Percentiles rank a stretch among this genome's conserved stretches.
Evolutionary conservation across 2,329 filamentous ascomycete species (phyloP).

Genomic region (Dactylellina drechsleri): DNA sequence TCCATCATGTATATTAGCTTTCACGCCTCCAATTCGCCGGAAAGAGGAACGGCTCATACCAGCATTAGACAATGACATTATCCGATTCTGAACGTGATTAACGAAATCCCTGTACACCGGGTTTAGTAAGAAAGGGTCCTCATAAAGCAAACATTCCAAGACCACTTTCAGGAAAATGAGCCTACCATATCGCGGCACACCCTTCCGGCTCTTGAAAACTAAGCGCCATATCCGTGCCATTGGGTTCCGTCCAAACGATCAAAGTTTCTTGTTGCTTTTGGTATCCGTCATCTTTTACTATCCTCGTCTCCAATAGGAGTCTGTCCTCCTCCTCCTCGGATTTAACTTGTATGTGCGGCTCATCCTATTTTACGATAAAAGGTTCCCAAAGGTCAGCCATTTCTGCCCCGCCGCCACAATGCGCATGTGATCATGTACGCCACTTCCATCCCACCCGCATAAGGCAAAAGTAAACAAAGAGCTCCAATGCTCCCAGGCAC

Average conservation of each 20-base stretch:
- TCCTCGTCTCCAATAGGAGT: conserved; percentile 85
- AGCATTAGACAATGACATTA: conserved; percentile 71
- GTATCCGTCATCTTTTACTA: conserved; percentile 93
- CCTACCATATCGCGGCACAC: conserved; percentile 88
- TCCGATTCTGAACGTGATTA: conserved; percentile 80
- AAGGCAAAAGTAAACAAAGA: background rate
- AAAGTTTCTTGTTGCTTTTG: conserved; percentile 99
- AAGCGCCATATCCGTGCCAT: conserved; percentile 92
- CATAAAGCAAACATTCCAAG: too few species aligned
- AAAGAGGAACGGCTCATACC: conserved; percentile 65
- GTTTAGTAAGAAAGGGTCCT: too few species aligned
- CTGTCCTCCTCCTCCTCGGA: conserved; percentile 90
- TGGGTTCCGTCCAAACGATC: conserved; percentile 96
- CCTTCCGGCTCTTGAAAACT: conserved; percentile 98
- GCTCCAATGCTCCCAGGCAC: background rate
- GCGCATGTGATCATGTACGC: conserved; percentile 32
- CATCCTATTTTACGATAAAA: conserved; percentile 68
- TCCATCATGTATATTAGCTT: too few species aligned
- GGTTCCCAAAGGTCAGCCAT: conserved; percentile 16
- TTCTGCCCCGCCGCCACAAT: conserved; percentile 9
- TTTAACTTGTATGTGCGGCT: conserved; percentile 87
- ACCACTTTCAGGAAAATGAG: conserved; percentile 55
- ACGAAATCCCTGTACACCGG: conserved; percentile 80
- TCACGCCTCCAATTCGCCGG: too few species aligned
- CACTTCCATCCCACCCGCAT: background rate